Conservation (phyloP, 805 yeast genomes). For the Suhomyces vadensis region DNA sequence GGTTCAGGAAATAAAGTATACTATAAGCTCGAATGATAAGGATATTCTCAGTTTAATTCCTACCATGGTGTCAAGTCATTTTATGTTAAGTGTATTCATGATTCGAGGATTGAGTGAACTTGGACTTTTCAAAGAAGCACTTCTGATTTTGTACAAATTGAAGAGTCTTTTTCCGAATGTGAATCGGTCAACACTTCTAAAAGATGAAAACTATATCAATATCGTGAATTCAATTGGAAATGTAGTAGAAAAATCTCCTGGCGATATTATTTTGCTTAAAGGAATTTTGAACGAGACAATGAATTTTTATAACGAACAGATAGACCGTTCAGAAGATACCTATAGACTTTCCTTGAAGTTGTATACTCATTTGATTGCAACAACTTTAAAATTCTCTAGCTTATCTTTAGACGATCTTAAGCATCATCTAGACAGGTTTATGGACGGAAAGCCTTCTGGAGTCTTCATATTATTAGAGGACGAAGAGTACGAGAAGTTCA, state of each 20-base stretch:
- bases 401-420: background rate
- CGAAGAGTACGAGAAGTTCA: background rate
- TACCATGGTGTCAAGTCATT: slow-evolving; percentile 24
- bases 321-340: background rate
- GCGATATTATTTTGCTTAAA: background rate
- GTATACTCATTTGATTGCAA: slow-evolving; percentile 1
- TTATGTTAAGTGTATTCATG: slow-evolving; percentile 26
- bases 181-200: background rate
- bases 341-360: slow-evolving; percentile 4
- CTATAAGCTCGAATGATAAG: slow-evolving; percentile 7
- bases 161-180: slow-evolving; percentile 13
- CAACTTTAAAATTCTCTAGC: background rate
- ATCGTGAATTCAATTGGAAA: slow-evolving; percentile 9
- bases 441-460: background rate
- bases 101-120: slow-evolving; percentile 28
- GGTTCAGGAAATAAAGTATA: slow-evolving; percentile 17
- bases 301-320: background rate
- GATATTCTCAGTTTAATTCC: slow-evolving; percentile 21
- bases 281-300: background rate
- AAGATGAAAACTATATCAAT: slow-evolving; percentile 10
- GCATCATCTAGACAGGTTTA: background rate
- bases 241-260: background rate
- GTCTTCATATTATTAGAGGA: background rate
- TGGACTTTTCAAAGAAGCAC: slow-evolving; percentile 27
- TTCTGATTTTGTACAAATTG: slow-evolving; percentile 23